Percentiles rank a stretch among this genome's conserved stretches.
Conservation (phyloP, 768 basidiomycete species). For the Cystobasidium tubakii region DNA sequence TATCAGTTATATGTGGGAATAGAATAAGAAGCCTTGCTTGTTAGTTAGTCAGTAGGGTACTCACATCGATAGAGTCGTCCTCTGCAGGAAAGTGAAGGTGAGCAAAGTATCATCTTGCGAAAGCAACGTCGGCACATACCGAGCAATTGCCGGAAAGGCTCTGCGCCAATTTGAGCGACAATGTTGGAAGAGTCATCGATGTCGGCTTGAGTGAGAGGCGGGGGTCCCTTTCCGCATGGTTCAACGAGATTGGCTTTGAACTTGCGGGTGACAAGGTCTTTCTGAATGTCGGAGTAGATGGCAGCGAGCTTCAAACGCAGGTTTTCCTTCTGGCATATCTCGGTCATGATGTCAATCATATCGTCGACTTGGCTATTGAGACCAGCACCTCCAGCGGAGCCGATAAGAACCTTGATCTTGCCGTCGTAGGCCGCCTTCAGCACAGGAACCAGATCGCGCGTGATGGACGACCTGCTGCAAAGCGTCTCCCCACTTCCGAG, state of each 20-base stretch:
- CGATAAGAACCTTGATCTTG: constrained; percentile 27
- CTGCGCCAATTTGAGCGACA: constrained; percentile 24
- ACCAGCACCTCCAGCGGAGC: constrained; percentile 16
- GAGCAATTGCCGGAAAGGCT: constrained; percentile 6
- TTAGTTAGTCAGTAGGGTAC: no score
- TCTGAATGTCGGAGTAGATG: constrained; percentile 10
- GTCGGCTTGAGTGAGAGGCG: constrained; percentile 5
- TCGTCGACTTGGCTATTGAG: constrained; percentile 22
- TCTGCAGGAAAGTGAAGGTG: background rate
- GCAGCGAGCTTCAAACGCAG: background rate
- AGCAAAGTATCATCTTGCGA: background rate
- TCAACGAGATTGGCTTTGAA: background rate
- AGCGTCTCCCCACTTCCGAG: constrained; percentile 5
- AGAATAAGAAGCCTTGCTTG: no score
- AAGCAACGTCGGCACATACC: background rate
- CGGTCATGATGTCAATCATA: constrained; percentile 11
- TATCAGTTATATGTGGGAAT: background rate
- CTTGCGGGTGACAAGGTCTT: background rate
- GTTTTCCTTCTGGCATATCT: constrained; percentile 11
- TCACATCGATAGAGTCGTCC: constrained; percentile 19
- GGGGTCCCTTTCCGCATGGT: constrained; percentile 18
- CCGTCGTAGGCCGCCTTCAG: background rate
- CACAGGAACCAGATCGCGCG: constrained; percentile 4
- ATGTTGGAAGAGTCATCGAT: background rate
- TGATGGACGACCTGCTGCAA: constrained; percentile 7